phyloP scores from a whole-genome alignment of 345 rosid species.

The Rubroshorea leprosula region DNA sequence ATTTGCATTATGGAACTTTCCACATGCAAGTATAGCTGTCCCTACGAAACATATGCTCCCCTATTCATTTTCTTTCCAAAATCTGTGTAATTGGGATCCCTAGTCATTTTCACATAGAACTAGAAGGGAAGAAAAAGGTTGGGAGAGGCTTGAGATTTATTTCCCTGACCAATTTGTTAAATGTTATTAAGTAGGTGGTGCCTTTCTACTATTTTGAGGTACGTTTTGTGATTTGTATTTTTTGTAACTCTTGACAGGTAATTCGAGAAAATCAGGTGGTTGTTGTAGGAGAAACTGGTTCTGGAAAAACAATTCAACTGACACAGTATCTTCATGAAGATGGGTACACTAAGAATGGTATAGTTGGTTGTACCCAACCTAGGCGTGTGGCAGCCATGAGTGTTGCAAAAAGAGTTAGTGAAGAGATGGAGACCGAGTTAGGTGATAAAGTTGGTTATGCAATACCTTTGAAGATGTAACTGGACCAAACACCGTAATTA shows the following conservation, averaged over 20 bases:
- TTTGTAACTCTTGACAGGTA: conserved; percentile 38
- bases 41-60: no score
- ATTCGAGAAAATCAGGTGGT: conserved; percentile 89
- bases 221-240: no score
- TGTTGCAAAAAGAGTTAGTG: conserved; percentile 98
- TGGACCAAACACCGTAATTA: conserved; percentile 82
- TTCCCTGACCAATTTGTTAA: no score
- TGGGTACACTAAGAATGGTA: conserved; percentile 64
- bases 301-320: conserved; percentile 97
- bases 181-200: no score
- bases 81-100: no score
- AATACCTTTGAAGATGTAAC: conserved; percentile 95
- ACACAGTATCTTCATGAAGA: conserved; percentile 98
- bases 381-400: conserved; percentile 99
- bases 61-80: no score
- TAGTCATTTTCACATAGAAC: no score
- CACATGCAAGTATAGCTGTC: no score
- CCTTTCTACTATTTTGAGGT: no score
- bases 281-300: conserved; percentile 96
- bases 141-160: no score
- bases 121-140: no score
- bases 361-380: conserved; percentile 97
- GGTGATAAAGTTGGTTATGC: conserved; percentile 96
- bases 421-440: conserved; percentile 95
- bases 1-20: no score